These are phyloP conservation scores for Trametes sp. DNA, from an alignment of 1,284 basidiomycete genomes.

Conservation along the genomic window DNA sequence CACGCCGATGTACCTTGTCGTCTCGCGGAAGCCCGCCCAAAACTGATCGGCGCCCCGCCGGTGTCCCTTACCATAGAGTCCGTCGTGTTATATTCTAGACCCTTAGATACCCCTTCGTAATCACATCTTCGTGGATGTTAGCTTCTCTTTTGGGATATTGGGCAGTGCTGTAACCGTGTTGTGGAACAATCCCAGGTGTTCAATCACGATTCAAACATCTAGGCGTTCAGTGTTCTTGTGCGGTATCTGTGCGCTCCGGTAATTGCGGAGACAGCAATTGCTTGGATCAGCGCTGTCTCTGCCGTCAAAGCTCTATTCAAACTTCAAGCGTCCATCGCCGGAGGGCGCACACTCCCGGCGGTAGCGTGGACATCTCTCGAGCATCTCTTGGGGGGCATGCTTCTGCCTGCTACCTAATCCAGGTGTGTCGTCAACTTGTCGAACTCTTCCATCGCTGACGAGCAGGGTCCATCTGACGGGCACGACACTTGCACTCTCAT, in stretches of 20 bases:
- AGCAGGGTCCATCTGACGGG: no score
- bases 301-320: no score
- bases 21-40: constrained; percentile 67
- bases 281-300: no score
- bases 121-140: constrained; percentile 17
- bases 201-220: background rate
- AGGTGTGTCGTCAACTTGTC: no score
- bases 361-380: no score
- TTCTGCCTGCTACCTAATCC: no score
- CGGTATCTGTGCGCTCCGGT: background rate
- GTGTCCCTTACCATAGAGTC: constrained; percentile 2
- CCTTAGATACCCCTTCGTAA: constrained; percentile 30
- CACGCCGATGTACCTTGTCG: constrained; percentile 81
- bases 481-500: no score
- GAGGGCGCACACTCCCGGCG: no score
- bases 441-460: no score
- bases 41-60: constrained; percentile 25
- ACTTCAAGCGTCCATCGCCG: no score
- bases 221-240: background rate
- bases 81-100: constrained; percentile 26
- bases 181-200: constrained; percentile 5
- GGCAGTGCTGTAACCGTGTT: constrained; percentile 18
- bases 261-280: no score
- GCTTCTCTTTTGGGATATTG: background rate
- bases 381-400: no score